Conservation (phyloP, 1,139 yeast species). For the Saccharomycopsis crataegensis region DNA sequence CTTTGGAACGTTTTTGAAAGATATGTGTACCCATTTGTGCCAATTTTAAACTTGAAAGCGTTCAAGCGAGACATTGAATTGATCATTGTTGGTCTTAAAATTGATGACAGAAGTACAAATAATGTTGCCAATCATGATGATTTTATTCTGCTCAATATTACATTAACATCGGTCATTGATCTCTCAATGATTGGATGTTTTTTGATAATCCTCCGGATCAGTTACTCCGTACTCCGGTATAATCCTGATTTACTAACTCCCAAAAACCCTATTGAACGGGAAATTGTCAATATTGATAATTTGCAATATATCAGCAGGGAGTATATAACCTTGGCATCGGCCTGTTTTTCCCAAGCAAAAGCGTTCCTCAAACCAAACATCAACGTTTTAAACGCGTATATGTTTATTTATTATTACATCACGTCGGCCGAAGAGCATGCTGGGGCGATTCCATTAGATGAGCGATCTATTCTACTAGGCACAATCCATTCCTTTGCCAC, state of each 20-base stretch:
- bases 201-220: slow-evolving; percentile 11
- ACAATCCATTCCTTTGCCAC: background rate
- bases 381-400: background rate
- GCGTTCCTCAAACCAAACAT: slow-evolving; percentile 7
- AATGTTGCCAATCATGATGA: too few species aligned
- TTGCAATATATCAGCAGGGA: slow-evolving; percentile 7
- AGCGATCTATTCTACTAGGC: slow-evolving; percentile 1
- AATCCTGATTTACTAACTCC: background rate
- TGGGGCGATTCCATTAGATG: background rate
- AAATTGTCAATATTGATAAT: slow-evolving; percentile 4
- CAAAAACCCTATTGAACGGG: slow-evolving; percentile 1
- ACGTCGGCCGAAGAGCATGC: slow-evolving; percentile 6
- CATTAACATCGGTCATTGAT: slow-evolving; percentile 13
- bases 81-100: slow-evolving; percentile 7
- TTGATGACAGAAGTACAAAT: background rate
- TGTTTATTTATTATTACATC: slow-evolving; percentile 8
- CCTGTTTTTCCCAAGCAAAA: slow-evolving; percentile 12
- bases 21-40: slow-evolving; percentile 17
- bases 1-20: slow-evolving; percentile 12
- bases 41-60: slow-evolving; percentile 9
- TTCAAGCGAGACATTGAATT: slow-evolving; percentile 16
- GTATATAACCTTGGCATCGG: slow-evolving; percentile 10
- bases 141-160: too few species aligned
- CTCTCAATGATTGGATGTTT: slow-evolving; percentile 12
- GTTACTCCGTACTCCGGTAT: slow-evolving; percentile 11